Conservation (phyloP, 2,329 filamentous ascomycete genomes). For the Aspergillus phoenicis region DNA sequence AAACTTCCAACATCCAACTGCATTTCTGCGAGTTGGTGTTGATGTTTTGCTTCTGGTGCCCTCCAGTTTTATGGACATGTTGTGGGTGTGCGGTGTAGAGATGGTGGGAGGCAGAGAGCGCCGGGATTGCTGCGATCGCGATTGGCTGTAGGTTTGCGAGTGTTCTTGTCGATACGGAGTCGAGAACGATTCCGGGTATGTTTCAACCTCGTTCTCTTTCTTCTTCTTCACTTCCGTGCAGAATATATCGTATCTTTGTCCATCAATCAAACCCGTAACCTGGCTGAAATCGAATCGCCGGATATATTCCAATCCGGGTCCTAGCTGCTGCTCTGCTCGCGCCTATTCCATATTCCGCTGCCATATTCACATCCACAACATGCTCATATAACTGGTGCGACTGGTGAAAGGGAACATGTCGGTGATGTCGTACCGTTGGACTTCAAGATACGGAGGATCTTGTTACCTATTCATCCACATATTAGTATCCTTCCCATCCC, state of each 20-base stretch:
- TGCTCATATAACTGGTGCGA: constrained; percentile 6
- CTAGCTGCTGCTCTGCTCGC: neutral
- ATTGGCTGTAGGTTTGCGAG: constrained; percentile 1
- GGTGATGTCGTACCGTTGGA: constrained; percentile 74
- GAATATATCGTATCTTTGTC: neutral
- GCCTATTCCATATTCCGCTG: neutral
- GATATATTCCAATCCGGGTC: constrained; percentile 3
- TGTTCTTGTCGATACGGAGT: neutral
- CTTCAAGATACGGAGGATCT: constrained; percentile 99
- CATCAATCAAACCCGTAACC: neutral
- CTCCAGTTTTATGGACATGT: neutral
- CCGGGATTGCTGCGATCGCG: constrained; percentile 3
- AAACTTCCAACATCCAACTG: constrained; percentile 12
- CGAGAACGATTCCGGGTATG: neutral
- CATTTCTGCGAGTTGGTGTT: constrained; percentile 12
- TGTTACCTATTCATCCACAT: constrained; percentile 72
- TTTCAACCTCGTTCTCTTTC: neutral
- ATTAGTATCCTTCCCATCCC: constrained; percentile 42
- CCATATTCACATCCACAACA: neutral
- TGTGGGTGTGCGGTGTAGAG: neutral
- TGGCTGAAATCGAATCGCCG: neutral
- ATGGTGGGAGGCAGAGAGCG: neutral
- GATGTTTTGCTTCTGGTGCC: neutral
- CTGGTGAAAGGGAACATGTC: constrained; percentile 5
- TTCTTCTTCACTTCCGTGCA: too few species aligned